Base-by-base conservation (phyloP, 2,329 filamentous ascomycete genomes). In the Huntiella decipiens region DNA sequence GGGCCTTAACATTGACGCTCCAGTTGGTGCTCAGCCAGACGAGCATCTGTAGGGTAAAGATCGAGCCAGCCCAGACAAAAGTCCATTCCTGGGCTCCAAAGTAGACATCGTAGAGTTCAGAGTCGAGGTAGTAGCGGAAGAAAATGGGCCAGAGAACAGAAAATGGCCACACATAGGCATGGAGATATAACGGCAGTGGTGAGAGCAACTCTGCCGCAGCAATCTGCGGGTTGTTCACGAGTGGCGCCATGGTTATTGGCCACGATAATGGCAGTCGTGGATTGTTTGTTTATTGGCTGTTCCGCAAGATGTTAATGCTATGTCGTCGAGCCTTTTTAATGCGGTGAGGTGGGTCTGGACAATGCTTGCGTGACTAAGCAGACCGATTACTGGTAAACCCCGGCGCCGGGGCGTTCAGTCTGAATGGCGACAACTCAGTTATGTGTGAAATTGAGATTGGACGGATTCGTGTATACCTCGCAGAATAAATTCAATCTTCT, bases 1-100 rank as follows among this genome's bases (percentile, higher is more conserved):
- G 63, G 16, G 80, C 81, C 57, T 78, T 75, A 52, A 96, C 67
- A 58, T 87, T 79, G 60, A 98, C 85, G 58, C 84, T 96, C 91
- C 91, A 98, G 66, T 96, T 85, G 40, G 91, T 98, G 66, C 82
- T 88, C 51, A 98, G 72, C 88, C 91, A 98, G 54, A 86, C 66
- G 52, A 98, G 71, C 52, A 83, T 78, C 66, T 98, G 92, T 47
- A 81, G 57, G 8, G 87, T 94, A 60, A 92, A 70, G 58, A 98
- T 95, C 54, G 77, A 72, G 56, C 82, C 88, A 53, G 81, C 74
- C 78, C 84, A 98, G 52, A 98, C 84, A 60, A 94, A 93, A 1
- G 92, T 96, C 88, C 91, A 98, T 69, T 98, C 91, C 55, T 82
- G 78, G n/a, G 81, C 87, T 56, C 82, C 76, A 53, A 98, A 92